Evolutionary conservation across 768 basidiomycete species (phyloP).

Genomic region (Psilocybe sp.): DNA sequence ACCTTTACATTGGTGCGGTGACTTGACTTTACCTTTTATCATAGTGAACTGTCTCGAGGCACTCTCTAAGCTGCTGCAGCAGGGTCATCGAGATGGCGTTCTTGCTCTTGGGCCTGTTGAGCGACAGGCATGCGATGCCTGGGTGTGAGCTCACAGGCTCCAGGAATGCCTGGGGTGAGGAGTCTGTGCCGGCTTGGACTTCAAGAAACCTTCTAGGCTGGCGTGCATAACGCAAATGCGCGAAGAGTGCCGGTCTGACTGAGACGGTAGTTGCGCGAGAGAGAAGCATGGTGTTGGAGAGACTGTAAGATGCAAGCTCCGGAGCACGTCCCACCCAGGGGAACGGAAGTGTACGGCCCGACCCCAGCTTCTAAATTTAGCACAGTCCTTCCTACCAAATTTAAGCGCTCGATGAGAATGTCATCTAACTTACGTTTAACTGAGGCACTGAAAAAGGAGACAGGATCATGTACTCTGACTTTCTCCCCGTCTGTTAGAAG

Average conservation of each 20-base stretch:
- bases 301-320: too few species aligned
- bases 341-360: too few species aligned
- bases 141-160: conserved; percentile 52
- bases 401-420: too few species aligned
- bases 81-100: conserved; percentile 83
- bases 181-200: conserved; percentile 4
- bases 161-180: conserved; percentile 37
- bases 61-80: conserved; percentile 74
- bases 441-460: too few species aligned
- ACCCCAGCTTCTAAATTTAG: too few species aligned
- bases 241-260: background rate
- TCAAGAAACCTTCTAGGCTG: conserved; percentile 18
- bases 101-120: conserved; percentile 80
- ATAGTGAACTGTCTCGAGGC: conserved; percentile 62
- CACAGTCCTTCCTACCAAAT: too few species aligned
- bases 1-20: background rate
- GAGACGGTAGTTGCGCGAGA: too few species aligned
- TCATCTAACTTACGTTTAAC: too few species aligned
- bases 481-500: too few species aligned
- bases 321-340: too few species aligned
- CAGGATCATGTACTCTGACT: too few species aligned
- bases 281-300: too few species aligned
- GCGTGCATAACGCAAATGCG: background rate
- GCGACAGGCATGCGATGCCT: conserved; percentile 70
- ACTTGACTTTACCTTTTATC: conserved; percentile 52